phyloP scores from a whole-genome alignment of 306 rosid genomes.

The Hippophae rhamnoides region DNA sequence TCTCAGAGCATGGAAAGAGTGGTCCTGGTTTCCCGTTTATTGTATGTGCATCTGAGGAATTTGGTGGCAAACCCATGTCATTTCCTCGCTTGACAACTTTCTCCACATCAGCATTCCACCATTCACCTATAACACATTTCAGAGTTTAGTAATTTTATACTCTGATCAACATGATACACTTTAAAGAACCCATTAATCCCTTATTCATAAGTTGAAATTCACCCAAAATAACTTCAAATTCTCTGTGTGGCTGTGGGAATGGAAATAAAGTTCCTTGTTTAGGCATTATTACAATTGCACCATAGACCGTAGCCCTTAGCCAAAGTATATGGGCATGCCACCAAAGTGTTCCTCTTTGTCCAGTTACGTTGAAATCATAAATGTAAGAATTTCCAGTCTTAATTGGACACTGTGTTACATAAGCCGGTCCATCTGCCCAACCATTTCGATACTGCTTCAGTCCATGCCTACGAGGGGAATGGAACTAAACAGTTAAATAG shows the following conservation, averaged over 20 bases:
- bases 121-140: slow-evolving; percentile 20
- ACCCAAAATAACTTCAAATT: slow-evolving; percentile 19
- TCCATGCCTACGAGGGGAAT: slow-evolving; percentile 24
- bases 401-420: slow-evolving; percentile 32
- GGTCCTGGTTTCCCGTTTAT: slow-evolving; percentile 32
- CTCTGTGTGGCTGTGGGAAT: slow-evolving; percentile 24
- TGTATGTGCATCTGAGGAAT: slow-evolving; percentile 29
- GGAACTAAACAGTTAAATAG: background rate
- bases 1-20: slow-evolving; percentile 25
- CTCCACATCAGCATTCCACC: slow-evolving; percentile 34
- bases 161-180: background rate
- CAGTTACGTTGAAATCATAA: slow-evolving; percentile 23
- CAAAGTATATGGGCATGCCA: slow-evolving; percentile 35
- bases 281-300: slow-evolving; percentile 23
- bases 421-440: slow-evolving; percentile 38
- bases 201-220: background rate
- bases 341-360: slow-evolving; percentile 32
- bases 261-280: slow-evolving; percentile 20
- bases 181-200: too few species aligned
- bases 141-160: background rate
- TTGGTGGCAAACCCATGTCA: slow-evolving; percentile 30
- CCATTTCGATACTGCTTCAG: slow-evolving; percentile 30
- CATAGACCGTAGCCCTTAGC: slow-evolving; percentile 35
- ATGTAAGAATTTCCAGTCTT: slow-evolving; percentile 20
- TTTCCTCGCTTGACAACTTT: slow-evolving; percentile 27